phyloP scores from a whole-genome alignment of 1,284 basidiomycete species.

The Trichosporon sp. region DNA sequence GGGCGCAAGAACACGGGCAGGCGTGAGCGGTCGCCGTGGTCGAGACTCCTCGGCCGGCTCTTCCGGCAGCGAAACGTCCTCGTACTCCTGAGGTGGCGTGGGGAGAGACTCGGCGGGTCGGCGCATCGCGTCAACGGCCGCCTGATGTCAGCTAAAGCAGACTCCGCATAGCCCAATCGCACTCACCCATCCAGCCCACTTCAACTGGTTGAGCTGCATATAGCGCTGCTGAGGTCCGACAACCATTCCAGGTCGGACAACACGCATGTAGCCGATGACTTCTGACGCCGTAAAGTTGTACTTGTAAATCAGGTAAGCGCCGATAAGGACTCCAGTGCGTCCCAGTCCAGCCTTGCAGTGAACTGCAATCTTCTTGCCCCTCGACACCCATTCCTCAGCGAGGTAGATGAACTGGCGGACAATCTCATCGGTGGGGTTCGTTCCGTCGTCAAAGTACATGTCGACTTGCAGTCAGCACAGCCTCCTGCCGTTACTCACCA shows the following conservation, averaged over 20 bases:
- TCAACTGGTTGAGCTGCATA: slow-evolving; percentile 92
- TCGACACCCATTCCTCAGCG: slow-evolving; percentile 73
- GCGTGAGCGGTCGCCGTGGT: neutral
- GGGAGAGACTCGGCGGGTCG: slow-evolving; percentile 57
- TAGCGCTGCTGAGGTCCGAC: slow-evolving; percentile 84
- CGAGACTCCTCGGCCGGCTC: slow-evolving; percentile 6
- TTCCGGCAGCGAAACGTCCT: slow-evolving; percentile 6
- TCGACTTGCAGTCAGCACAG: slow-evolving; percentile 35
- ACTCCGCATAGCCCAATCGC: slow-evolving; percentile 59
- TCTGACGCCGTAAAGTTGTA: slow-evolving; percentile 98
- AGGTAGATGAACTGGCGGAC: slow-evolving; percentile 85
- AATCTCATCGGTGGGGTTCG: slow-evolving; percentile 83
- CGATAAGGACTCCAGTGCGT: slow-evolving; percentile 79
- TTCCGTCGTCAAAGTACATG: slow-evolving; percentile 96
- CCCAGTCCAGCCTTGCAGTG: slow-evolving; percentile 65
- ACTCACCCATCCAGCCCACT: slow-evolving; percentile 92
- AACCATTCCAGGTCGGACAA: slow-evolving; percentile 87
- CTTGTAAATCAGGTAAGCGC: slow-evolving; percentile 98
- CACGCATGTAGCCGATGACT: slow-evolving; percentile 97
- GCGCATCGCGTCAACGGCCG: slow-evolving; percentile 62
- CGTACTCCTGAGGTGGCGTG: slow-evolving; percentile 42
- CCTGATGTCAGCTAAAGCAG: slow-evolving; percentile 51
- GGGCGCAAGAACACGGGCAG: neutral
- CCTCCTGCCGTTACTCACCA: slow-evolving; percentile 24
- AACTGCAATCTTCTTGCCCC: slow-evolving; percentile 78